Evolutionary conservation across 805 yeast genomes (phyloP).

Genomic region (Pachysolen tannophilus): DNA sequence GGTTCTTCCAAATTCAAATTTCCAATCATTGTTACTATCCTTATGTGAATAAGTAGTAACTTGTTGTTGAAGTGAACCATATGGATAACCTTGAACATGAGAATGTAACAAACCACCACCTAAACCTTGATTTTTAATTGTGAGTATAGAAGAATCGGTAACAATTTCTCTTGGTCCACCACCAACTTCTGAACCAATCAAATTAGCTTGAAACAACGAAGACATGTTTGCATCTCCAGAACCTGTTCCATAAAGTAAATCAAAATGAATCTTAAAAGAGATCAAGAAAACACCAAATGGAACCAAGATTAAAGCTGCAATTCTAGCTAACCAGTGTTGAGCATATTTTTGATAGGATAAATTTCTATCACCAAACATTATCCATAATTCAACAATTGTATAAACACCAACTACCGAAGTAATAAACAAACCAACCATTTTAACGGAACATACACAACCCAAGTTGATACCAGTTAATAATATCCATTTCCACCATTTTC

Average conservation of each 20-base stretch:
- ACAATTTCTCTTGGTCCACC: conserved; percentile 57
- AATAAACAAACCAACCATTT: conserved; percentile 94
- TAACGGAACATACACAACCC: conserved; percentile 88
- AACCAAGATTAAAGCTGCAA: conserved; percentile 50
- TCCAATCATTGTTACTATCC: conserved; percentile 82
- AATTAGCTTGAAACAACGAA: conserved; percentile 81
- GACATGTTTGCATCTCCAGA: conserved; percentile 90
- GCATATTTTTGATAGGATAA: conserved; percentile 42
- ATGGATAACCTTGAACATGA: conserved; percentile 82
- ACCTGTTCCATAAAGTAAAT: conserved; percentile 63
- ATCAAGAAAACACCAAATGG: conserved; percentile 58
- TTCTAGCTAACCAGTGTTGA: conserved; percentile 62
- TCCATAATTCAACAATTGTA: conserved; percentile 85
- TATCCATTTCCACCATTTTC: conserved; percentile 94
- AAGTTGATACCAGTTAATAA: conserved; percentile 74
- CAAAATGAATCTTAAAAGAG: conserved; percentile 71
- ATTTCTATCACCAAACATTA: conserved; percentile 61
- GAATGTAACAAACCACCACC: conserved; percentile 83
- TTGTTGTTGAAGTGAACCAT: conserved; percentile 91
- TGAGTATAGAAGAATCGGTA: conserved; percentile 55
- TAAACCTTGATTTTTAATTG: conserved; percentile 63
- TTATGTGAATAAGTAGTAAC: conserved; percentile 88
- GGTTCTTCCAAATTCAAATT: conserved; percentile 52
- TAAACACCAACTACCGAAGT: conserved; percentile 85
- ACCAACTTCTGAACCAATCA: conserved; percentile 57